Percentiles rank a stretch among this genome's conserved stretches.
phyloP scores from a whole-genome alignment of 2,329 filamentous ascomycete genomes.

The Fusarium brevicatenulatum region DNA sequence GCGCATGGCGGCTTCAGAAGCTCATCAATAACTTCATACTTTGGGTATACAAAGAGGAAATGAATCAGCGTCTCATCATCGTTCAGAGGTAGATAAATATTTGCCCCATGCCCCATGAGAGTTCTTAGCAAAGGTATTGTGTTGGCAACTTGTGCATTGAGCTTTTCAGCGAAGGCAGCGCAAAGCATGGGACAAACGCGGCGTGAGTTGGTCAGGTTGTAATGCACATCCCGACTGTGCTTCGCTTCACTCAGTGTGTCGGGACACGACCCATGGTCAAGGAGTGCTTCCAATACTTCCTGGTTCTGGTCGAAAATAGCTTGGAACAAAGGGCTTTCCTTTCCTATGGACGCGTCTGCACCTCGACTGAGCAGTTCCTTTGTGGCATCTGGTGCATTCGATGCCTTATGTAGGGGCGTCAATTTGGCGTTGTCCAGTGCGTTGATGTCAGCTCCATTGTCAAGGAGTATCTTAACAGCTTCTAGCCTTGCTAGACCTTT shows the following conservation, averaged over 20 bases:
- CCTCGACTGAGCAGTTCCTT: conserved; percentile 20
- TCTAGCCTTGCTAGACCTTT: conserved; percentile 10
- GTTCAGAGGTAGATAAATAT: conserved; percentile 34
- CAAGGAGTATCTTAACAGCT: conserved; percentile 26
- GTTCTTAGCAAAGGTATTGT: conserved; percentile 4
- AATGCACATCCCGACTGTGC: neutral
- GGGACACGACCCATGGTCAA: conserved; percentile 19
- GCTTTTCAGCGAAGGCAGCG: neutral
- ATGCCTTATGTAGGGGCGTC: conserved; percentile 22
- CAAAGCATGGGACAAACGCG: conserved; percentile 21
- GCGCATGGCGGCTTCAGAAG: conserved; percentile 28
- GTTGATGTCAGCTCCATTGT: conserved; percentile 30
- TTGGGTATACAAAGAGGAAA: conserved; percentile 23
- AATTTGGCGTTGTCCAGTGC: neutral
- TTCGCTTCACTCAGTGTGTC: conserved; percentile 8
- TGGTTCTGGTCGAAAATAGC: conserved; percentile 21
- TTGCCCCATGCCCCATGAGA: conserved; percentile 20
- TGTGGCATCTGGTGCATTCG: neutral
- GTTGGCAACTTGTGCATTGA: neutral
- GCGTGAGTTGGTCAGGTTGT: neutral
- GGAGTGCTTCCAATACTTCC: conserved; percentile 11
- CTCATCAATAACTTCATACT: neutral
- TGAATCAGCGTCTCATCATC: conserved; percentile 31
- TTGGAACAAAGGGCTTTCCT: conserved; percentile 16
- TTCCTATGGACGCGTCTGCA: neutral